Evolutionary conservation across 140 eudicot species (phyloP), one percentile per base, ranked within the genome.

Genomic region (Ambrosia hybrid): DNA sequence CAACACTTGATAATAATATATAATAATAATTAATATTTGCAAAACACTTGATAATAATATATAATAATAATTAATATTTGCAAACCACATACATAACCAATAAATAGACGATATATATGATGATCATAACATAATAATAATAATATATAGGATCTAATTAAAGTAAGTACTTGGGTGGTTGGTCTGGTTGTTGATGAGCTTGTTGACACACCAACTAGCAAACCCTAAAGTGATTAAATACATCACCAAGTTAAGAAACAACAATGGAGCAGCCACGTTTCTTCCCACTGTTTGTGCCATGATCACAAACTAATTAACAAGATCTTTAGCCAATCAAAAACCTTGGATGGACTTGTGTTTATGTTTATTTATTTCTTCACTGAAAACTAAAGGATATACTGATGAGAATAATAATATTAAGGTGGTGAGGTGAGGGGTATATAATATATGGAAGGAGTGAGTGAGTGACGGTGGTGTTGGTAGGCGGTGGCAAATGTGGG

Each of bases 201-300:
- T 76, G 37, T 92, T 87, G 56, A 92, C 80, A 43, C 96, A 89
- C 98, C 98, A 92, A 74, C 89, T 84, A 3, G 96, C 71, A 65
- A 92, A 92, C 15, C 96, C 96, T 69, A 92, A 67, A 15, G 87
- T 89, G 26, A 92, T 81, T 3, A 84, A 75, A 41, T 85, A 89
- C 95, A 92, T 79, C 15, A 89, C 79, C 89, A 92, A 66, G 80
- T 92, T 92, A 15, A 92, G 62, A 56, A 92, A 87, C 95, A 89
- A 72, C 90, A 92, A 83, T 57, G 98, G 98, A 17, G 90, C 98
- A 43, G 98, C 95, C n/a, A 92, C 3, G 77, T 80, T 92, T 56
- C 92, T 83, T 30, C 96, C 98, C 67, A 91, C 83, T 9, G 95
- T 83, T 34, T 79, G 76, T 33, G 93, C 96, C 96, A 89, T 89